phyloP scores from a whole-genome alignment of 257 asterid genomes.

The Eucommia ulmoides region DNA sequence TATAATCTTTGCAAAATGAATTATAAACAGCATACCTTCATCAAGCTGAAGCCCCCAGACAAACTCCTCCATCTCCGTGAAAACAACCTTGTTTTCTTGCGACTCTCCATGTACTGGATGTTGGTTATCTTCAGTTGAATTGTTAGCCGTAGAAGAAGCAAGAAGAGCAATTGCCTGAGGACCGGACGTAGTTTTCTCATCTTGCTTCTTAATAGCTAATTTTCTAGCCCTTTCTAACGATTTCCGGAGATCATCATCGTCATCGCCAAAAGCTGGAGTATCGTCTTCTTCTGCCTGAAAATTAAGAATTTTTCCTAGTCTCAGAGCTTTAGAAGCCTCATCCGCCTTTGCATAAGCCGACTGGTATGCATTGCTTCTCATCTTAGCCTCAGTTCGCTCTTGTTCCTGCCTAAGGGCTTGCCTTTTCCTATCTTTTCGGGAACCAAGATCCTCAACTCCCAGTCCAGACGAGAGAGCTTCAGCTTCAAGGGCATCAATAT shows the following conservation, averaged over 20 bases:
- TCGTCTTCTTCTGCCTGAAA: constrained; percentile 50
- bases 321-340: constrained; percentile 87
- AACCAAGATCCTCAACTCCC: constrained; percentile 81
- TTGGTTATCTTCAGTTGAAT: constrained; percentile 25
- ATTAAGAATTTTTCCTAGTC: constrained; percentile 26
- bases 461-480: constrained; percentile 89
- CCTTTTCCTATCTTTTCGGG: constrained; percentile 57
- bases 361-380: constrained; percentile 60
- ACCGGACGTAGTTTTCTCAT: constrained; percentile 34
- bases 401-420: constrained; percentile 67
- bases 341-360: constrained; percentile 80
- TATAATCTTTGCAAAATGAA: not conserved
- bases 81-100: constrained; percentile 71
- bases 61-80: constrained; percentile 97
- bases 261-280: constrained; percentile 58
- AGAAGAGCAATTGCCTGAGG: constrained; percentile 38
- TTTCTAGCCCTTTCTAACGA: constrained; percentile 88
- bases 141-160: constrained; percentile 33
- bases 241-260: constrained; percentile 80
- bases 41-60: constrained; percentile 94
- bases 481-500: constrained; percentile 75
- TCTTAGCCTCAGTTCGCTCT: constrained; percentile 69
- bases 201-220: constrained; percentile 57
- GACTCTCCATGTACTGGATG: constrained; percentile 38
- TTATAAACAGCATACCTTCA: constrained; percentile 39